A percentile compares a stretch with the other conserved stretches of the same genome.
phyloP scores from a whole-genome alignment of 768 basidiomycete species.

The Phanerodontia chrysosporium region DNA sequence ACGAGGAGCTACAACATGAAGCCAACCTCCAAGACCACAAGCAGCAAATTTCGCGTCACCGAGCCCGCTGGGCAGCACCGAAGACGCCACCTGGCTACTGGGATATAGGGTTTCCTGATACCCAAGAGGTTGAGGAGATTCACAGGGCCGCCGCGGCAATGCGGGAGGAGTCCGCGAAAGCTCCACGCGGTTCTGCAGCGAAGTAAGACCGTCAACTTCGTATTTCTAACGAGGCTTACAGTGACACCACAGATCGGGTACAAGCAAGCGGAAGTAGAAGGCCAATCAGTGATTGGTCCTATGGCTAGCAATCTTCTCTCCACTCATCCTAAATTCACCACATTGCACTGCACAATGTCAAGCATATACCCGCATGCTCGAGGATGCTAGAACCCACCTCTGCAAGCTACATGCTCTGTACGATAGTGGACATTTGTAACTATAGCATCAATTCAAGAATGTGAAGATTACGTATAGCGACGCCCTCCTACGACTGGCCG shows the following conservation, averaged over 20 bases:
- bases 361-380: too few relatives aligned
- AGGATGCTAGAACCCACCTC: too few relatives aligned
- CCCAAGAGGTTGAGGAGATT: slow-evolving; percentile 75
- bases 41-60: slow-evolving; percentile 67
- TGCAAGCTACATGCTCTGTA: too few relatives aligned
- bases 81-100: slow-evolving; percentile 86
- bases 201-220: slow-evolving; percentile 30
- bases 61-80: slow-evolving; percentile 64
- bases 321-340: too few relatives aligned
- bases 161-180: slow-evolving; percentile 54
- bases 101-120: slow-evolving; percentile 86
- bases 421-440: too few relatives aligned
- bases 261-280: neutral
- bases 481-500: neutral
- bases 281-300: too few relatives aligned
- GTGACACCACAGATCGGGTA: neutral
- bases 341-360: too few relatives aligned
- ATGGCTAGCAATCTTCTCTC: too few relatives aligned
- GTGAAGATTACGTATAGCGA: too few relatives aligned
- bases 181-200: slow-evolving; percentile 56
- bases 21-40: slow-evolving; percentile 46
- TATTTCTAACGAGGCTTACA: neutral
- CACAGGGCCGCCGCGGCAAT: slow-evolving; percentile 72
- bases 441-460: too few relatives aligned
- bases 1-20: neutral